These are phyloP conservation scores for Phytophthora pinifolia DNA, from an alignment of 352 stramenopile species.

Conservation along the genomic window DNA sequence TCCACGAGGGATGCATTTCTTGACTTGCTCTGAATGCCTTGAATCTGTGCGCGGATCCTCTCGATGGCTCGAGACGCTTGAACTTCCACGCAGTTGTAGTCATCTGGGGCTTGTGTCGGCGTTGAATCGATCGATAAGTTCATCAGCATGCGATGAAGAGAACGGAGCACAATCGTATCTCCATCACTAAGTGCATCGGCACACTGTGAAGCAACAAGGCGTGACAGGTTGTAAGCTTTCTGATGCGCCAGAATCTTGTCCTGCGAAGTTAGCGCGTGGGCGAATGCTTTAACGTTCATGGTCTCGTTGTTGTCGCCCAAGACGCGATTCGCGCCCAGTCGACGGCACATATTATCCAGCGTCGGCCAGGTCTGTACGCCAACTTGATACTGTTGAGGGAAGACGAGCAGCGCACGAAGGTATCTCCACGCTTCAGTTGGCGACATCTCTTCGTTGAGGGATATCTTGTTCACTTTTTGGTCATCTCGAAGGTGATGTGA, in stretches of 20 bases:
- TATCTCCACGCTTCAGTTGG: slow-evolving; percentile 23
- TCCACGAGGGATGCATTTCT: slow-evolving; percentile 8
- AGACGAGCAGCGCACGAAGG: slow-evolving; percentile 25
- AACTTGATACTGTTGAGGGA: slow-evolving; percentile 10
- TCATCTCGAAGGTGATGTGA: not conserved
- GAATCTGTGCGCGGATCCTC: slow-evolving; percentile 24
- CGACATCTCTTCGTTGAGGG: not conserved
- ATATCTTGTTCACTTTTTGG: not conserved
- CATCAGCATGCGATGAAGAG: slow-evolving; percentile 20
- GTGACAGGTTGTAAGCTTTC: slow-evolving; percentile 34
- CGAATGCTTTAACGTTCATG: slow-evolving; percentile 61
- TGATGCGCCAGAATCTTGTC: slow-evolving; percentile 45
- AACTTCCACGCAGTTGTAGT: slow-evolving; percentile 20
- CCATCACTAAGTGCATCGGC: slow-evolving; percentile 3
- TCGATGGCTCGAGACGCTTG: slow-evolving; percentile 24
- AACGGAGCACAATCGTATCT: slow-evolving; percentile 32
- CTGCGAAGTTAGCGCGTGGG: slow-evolving; percentile 32
- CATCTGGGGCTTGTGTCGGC: not conserved
- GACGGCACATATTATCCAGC: slow-evolving; percentile 48
- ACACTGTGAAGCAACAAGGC: slow-evolving; percentile 24
- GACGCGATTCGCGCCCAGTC: slow-evolving; percentile 55
- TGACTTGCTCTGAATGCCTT: slow-evolving; percentile 1
- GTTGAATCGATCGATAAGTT: not conserved
- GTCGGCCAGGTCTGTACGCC: slow-evolving; percentile 22
- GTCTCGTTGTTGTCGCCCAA: slow-evolving; percentile 60